Evolutionary conservation across 768 basidiomycete species (phyloP).

Genomic region (Exsudoporus frostii): DNA sequence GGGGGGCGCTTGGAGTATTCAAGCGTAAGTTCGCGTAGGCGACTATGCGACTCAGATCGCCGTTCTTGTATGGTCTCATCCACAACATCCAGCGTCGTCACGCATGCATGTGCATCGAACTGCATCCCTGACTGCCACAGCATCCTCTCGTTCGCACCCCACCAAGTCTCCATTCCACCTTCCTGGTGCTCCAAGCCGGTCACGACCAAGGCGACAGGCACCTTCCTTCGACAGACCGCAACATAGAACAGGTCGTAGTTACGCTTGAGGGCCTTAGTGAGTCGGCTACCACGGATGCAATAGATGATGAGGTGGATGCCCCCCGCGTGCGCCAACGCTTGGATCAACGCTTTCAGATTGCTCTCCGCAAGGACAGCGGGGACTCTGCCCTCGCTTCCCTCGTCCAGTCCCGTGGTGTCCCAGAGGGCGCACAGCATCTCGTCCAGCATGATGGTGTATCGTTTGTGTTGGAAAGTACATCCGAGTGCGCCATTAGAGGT

Average conservation of each 20-base stretch:
- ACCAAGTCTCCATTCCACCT: slow-evolving; percentile 25
- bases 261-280: slow-evolving; percentile 14
- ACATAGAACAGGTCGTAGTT: slow-evolving; percentile 35
- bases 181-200: slow-evolving; percentile 33
- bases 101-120: slow-evolving; percentile 22
- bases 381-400: slow-evolving; percentile 5
- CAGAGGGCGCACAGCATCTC: neutral
- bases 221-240: slow-evolving; percentile 32
- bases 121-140: slow-evolving; percentile 28
- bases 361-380: slow-evolving; percentile 2
- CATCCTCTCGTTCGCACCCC: slow-evolving; percentile 21
- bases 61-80: neutral
- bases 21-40: neutral
- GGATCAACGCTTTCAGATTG: neutral
- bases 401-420: slow-evolving; percentile 9
- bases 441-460: neutral
- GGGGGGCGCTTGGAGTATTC: neutral
- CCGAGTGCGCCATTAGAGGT: slow-evolving; percentile 1
- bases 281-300: slow-evolving; percentile 1
- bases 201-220: slow-evolving; percentile 35
- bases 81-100: slow-evolving; percentile 4
- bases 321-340: neutral
- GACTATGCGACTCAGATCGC: neutral
- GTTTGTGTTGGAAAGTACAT: slow-evolving; percentile 1
- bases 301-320: slow-evolving; percentile 10